Evolutionary conservation across 2,329 filamentous ascomycete genomes (phyloP), one percentile per base, ranked within the genome.

Genomic region (Pseudogymnoascus sp.): DNA sequence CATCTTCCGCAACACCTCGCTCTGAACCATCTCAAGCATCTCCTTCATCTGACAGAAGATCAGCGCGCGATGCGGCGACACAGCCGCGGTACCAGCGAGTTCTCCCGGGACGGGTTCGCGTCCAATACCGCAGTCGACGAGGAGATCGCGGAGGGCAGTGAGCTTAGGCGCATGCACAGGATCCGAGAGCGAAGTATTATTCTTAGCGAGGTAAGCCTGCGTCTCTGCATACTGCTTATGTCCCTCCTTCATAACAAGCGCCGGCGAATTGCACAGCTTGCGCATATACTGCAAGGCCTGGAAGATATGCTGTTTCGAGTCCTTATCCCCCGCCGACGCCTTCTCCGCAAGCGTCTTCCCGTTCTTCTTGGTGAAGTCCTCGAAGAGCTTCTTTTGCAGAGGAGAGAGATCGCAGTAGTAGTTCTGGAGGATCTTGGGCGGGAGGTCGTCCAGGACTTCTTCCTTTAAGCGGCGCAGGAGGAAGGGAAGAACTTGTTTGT

Each of bases 41-140:
- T 99, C 95, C 77, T 99, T 99, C 91, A 99, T 97, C 75, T 99
- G 95, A 72, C 95, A 99, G 81, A 99, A 99, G 68, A 99, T 89
- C 28, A 99, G 84, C 0, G 95, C 96, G 49, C 95, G 90, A 74
- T 99, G 95, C 31, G 93, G 95, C 66, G 95, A 96, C 74, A 99
- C 96, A 74, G 91, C 85, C 60, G 84, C 82, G 64, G 82, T 84
- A 1, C 83, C 80, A 0, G 84, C 80, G 11, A 88, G 74, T 43
- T 82, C 80, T 18, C 79, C 79, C 67, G 83, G 82, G 14, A 74
- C 69, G 40, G 71, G 70, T 31, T 92, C 87, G 40, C 89, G 83
- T 34, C 95, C 95, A 71, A 99, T 99, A 63, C 96, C 96, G 71
- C 95, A 99, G 77, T 99, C 96, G n/a, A 97, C 85, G n/a, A 99